phyloP scores from a whole-genome alignment of 148 eudicot species.

The Silene uniflora region DNA sequence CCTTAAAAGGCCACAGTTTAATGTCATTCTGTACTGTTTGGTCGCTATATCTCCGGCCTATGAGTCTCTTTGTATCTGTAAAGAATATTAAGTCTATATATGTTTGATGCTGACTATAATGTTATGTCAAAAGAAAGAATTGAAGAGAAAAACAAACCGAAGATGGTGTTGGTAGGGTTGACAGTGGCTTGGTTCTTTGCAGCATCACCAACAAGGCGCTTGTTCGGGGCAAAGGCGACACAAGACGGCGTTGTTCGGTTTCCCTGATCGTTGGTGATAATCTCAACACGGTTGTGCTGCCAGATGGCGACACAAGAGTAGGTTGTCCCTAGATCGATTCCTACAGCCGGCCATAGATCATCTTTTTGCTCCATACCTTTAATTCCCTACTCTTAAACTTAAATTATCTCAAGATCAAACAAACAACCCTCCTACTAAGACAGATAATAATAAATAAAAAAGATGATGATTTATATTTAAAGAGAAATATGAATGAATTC shows the following conservation, averaged over 20 bases:
- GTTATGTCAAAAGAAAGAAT: background rate
- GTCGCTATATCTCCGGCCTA: background rate
- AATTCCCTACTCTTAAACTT: background rate
- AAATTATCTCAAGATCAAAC: too few relatives aligned
- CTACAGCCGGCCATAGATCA: background rate
- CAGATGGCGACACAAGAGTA: slow-evolving; percentile 11
- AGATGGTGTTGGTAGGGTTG: slow-evolving; percentile 1
- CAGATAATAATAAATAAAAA: too few relatives aligned
- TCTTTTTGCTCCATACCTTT: background rate
- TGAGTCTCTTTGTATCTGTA: slow-evolving; percentile 11
- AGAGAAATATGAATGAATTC: too few relatives aligned
- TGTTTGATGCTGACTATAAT: too few relatives aligned
- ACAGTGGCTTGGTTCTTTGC: background rate
- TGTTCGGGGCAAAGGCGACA: background rate
- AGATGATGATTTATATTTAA: too few relatives aligned
- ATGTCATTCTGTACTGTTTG: slow-evolving; percentile 12
- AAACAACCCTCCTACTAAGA: too few relatives aligned
- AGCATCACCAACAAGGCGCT: slow-evolving; percentile 6
- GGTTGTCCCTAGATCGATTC: slow-evolving; percentile 14
- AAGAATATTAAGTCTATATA: too few relatives aligned
- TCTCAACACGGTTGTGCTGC: slow-evolving; percentile 14
- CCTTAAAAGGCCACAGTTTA: slow-evolving; percentile 15
- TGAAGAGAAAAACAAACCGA: background rate
- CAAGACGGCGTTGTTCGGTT: slow-evolving; percentile 5
- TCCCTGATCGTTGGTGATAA: slow-evolving; percentile 3